These are phyloP conservation scores for Aspergillus uvarum DNA, from an alignment of 2,329 filamentous ascomycete genomes.

Conservation along the genomic window DNA sequence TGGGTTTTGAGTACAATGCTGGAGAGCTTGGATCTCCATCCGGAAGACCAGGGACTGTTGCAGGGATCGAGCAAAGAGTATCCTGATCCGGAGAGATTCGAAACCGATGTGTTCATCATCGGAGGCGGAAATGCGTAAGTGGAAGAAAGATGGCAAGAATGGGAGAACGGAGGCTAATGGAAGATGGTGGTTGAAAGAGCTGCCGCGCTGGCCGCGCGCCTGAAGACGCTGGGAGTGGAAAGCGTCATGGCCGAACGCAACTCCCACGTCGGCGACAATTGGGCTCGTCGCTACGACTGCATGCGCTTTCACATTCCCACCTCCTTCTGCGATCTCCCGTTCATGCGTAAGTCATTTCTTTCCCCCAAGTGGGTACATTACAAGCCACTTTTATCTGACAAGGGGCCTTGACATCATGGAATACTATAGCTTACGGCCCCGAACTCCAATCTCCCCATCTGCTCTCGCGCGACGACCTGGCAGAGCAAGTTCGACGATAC, in stretches of 20 bases:
- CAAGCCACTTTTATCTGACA: neutral
- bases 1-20: conserved; percentile 28
- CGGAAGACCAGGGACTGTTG: conserved; percentile 25
- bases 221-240: conserved; percentile 45
- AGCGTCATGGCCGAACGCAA: conserved; percentile 48
- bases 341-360: conserved; percentile 25
- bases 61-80: conserved; percentile 16
- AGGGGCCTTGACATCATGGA: neutral
- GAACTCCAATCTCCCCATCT: conserved; percentile 17
- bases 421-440: conserved; percentile 15
- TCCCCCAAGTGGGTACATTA: neutral
- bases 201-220: conserved; percentile 44
- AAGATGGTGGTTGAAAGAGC: conserved; percentile 28
- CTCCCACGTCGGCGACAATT: conserved; percentile 46
- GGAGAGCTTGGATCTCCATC: conserved; percentile 20
- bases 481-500: conserved; percentile 23
- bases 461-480: conserved; percentile 17
- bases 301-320: conserved; percentile 45
- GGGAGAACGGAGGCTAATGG: conserved; percentile 11
- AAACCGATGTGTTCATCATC: conserved; percentile 37
- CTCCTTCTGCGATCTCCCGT: conserved; percentile 38
- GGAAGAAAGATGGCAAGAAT: no score
- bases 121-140: conserved; percentile 45
- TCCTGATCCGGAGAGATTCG: neutral
- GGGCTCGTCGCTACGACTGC: conserved; percentile 48